Evolutionary conservation across 1,284 basidiomycete genomes (phyloP).

Genomic region (Sphaerobolus stellatus): DNA sequence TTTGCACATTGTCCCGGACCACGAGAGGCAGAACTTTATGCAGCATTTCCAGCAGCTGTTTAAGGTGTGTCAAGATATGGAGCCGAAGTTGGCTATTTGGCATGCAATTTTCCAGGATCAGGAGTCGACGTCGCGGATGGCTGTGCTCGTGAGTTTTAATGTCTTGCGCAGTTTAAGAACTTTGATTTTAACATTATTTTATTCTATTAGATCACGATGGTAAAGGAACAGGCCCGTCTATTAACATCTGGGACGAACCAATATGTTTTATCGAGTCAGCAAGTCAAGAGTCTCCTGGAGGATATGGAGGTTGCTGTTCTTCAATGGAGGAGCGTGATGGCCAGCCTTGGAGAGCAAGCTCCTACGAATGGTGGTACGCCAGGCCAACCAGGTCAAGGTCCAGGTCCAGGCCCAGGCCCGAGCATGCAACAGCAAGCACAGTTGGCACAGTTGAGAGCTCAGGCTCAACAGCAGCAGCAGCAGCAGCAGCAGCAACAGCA

Average conservation of each 20-base stretch:
- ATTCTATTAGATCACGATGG: conserved; percentile 47
- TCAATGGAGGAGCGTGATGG: too few relatives aligned
- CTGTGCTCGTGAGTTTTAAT: conserved; percentile 49
- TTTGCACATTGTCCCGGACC: conserved; percentile 43
- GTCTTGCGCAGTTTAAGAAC: conserved; percentile 12
- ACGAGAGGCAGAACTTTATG: conserved; percentile 53
- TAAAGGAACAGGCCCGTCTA: conserved; percentile 43
- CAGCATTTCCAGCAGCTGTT: conserved; percentile 47
- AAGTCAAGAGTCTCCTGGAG: too few relatives aligned
- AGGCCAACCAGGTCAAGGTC: too few relatives aligned
- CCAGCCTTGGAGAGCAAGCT: too few relatives aligned
- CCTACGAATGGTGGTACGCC: too few relatives aligned
- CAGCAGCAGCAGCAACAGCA: neutral
- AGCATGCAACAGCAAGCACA: too few relatives aligned
- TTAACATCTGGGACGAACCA: neutral
- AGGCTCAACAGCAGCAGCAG: neutral
- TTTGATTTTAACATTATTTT: conserved; percentile 4
- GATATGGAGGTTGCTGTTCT: too few relatives aligned
- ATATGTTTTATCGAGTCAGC: neutral
- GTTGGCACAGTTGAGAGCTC: too few relatives aligned
- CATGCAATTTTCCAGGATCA: conserved; percentile 46
- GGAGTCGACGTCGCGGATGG: conserved; percentile 44
- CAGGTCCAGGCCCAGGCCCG: too few relatives aligned
- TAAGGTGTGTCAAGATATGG: conserved; percentile 45
- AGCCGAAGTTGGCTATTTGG: conserved; percentile 50